These are phyloP conservation scores for Microglena sp. DNA, from an alignment of 139 green algal genomes.

Conservation along the genomic window DNA sequence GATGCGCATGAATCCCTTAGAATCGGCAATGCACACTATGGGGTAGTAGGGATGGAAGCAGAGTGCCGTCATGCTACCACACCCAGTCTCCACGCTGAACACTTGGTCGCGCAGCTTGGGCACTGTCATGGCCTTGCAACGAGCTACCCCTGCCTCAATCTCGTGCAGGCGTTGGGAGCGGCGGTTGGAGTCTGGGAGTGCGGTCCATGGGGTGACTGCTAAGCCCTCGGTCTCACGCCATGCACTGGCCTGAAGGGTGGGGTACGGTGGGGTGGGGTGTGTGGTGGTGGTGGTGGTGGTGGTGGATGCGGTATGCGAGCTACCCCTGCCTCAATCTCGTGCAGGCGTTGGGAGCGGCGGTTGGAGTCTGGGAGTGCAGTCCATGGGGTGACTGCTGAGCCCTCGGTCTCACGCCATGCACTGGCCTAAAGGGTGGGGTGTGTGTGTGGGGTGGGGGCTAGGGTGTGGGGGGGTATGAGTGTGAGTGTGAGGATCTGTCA, in stretches of 20 bases:
- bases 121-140: slow-evolving; percentile 14
- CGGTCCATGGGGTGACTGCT: slow-evolving; percentile 18
- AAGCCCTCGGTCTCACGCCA: slow-evolving; percentile 4
- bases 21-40: slow-evolving; percentile 42
- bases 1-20: slow-evolving; percentile 44
- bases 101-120: slow-evolving; percentile 43
- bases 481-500: too few species aligned
- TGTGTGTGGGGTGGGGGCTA: neutral
- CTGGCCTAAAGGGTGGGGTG: slow-evolving; percentile 17
- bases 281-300: neutral
- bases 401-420: slow-evolving; percentile 39
- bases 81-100: slow-evolving; percentile 32
- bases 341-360: slow-evolving; percentile 19
- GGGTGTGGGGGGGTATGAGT: too few species aligned
- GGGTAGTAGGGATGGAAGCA: slow-evolving; percentile 67
- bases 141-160: slow-evolving; percentile 31
- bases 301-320: neutral
- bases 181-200: slow-evolving; percentile 21
- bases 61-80: slow-evolving; percentile 33
- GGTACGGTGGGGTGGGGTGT: neutral
- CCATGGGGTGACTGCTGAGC: slow-evolving; percentile 25
- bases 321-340: slow-evolving; percentile 25
- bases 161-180: slow-evolving; percentile 27
- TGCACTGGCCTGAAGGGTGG: slow-evolving; percentile 3
- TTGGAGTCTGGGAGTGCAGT: slow-evolving; percentile 15